Evolutionary conservation across 2,329 filamentous ascomycete species (phyloP).

Genomic region (Neobulgaria alba): DNA sequence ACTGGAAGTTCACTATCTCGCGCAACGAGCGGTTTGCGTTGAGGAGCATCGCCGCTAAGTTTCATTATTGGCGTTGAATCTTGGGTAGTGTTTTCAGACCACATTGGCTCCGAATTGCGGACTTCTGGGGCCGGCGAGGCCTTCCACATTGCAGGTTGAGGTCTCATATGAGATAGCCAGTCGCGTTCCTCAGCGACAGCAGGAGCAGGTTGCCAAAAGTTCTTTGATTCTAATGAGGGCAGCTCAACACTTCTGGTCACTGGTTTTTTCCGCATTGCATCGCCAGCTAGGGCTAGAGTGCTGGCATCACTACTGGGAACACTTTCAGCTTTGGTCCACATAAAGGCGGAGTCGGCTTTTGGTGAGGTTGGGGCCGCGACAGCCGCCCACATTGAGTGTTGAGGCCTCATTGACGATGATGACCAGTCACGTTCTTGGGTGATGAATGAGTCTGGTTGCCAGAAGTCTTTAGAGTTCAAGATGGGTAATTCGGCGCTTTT

Average conservation of each 20-base stretch:
- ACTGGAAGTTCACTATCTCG: slow-evolving; percentile 3
- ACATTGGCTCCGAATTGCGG: background rate
- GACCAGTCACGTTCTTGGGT: background rate
- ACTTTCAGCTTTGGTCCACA: background rate
- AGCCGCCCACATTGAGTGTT: background rate
- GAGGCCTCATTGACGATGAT: background rate
- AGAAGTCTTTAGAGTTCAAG: background rate
- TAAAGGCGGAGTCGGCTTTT: too few species aligned
- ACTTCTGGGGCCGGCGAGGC: too few species aligned
- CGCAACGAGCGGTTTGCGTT: background rate
- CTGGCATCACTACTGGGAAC: background rate
- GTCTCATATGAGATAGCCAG: too few species aligned
- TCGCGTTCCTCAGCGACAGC: slow-evolving; percentile 2
- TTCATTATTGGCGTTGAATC: background rate
- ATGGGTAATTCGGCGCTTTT: background rate
- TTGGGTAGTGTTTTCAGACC: slow-evolving; percentile 8
- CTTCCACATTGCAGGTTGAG: too few species aligned
- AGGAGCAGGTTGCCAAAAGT: slow-evolving; percentile 5
- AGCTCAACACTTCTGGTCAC: slow-evolving; percentile 3
- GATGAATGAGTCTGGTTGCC: background rate
- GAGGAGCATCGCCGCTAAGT: background rate
- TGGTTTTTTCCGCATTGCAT: background rate
- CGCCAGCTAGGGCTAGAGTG: background rate
- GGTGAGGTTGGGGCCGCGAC: too few species aligned
- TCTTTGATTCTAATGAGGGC: slow-evolving; percentile 4